Evolutionary conservation across 2,329 filamentous ascomycete genomes (phyloP).

Genomic region (Aspergillus flavus): DNA sequence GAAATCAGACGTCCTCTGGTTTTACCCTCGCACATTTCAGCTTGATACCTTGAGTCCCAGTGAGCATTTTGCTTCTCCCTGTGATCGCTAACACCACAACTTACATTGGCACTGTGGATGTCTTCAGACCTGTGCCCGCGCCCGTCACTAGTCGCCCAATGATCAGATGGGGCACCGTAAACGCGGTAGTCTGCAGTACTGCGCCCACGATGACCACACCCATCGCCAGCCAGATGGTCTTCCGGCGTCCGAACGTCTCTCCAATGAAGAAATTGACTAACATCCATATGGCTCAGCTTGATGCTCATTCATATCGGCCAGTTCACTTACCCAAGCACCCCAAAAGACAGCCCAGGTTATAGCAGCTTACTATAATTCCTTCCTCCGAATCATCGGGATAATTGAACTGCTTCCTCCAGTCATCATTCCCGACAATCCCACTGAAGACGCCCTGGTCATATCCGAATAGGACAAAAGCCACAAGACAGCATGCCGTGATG

Average conservation of each 20-base stretch:
- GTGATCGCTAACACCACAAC: not conserved
- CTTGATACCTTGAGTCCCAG: not conserved
- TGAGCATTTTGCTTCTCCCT: not conserved
- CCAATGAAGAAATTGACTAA: not conserved
- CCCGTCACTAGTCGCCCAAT: not conserved
- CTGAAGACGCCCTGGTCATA: slow-evolving; percentile 55
- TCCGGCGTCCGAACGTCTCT: not conserved
- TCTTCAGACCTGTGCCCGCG: not conserved
- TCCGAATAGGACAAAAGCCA: slow-evolving; percentile 24
- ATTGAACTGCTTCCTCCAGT: slow-evolving; percentile 46
- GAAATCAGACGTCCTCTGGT: not conserved
- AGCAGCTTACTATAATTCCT: slow-evolving; percentile 48
- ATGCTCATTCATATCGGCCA: not conserved
- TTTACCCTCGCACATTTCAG: not conserved
- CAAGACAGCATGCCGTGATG: not conserved
- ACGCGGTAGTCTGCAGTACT: not conserved
- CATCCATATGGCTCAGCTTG: not conserved
- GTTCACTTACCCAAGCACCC: slow-evolving; percentile 31
- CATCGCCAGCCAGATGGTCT: not conserved
- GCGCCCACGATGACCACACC: not conserved
- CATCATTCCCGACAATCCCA: slow-evolving; percentile 50
- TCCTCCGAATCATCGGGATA: slow-evolving; percentile 40
- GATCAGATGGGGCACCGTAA: not conserved
- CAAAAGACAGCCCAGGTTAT: slow-evolving; percentile 46
- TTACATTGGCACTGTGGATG: not conserved